Percentiles rank a stretch among this genome's conserved stretches.
Evolutionary conservation across 139 green algal genomes (phyloP).

Genomic region (Mesotaenium endlicherianum): DNA sequence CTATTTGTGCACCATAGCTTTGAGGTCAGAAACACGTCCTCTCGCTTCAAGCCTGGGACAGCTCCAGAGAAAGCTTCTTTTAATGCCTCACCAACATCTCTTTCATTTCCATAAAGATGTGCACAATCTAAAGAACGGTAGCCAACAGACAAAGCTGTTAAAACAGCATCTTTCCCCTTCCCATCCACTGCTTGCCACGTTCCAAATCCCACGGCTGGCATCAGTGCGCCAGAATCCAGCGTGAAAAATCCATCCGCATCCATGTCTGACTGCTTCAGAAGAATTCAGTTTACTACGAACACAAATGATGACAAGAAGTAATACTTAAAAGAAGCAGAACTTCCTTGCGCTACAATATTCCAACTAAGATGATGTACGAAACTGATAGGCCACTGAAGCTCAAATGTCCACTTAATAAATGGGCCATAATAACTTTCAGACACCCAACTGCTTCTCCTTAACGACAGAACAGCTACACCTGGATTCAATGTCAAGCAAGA

Average conservation of each 20-base stretch:
- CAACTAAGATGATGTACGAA: too few species aligned
- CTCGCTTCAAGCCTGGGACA: constrained; percentile 17
- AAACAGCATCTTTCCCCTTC: neutral
- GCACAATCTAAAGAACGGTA: constrained; percentile 58
- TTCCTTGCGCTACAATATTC: too few species aligned
- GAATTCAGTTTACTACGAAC: too few species aligned
- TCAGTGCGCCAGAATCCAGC: constrained; percentile 35
- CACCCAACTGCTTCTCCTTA: too few species aligned
- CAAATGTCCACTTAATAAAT: too few species aligned
- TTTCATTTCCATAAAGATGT: constrained; percentile 46
- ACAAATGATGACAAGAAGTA: too few species aligned
- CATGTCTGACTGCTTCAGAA: neutral
- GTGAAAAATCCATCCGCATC: neutral
- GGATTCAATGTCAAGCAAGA: too few species aligned
- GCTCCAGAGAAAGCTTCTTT: constrained; percentile 7
- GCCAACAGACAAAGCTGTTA: constrained; percentile 1
- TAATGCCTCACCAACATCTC: constrained; percentile 52
- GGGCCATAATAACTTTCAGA: too few species aligned
- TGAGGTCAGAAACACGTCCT: constrained; percentile 54
- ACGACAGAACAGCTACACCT: too few species aligned
- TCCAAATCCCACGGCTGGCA: constrained; percentile 54
- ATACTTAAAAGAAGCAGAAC: too few species aligned
- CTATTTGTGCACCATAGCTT: constrained; percentile 28
- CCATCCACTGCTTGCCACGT: constrained; percentile 52
- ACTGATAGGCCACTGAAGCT: too few species aligned